A percentile compares a stretch with the other conserved stretches of the same genome.
phyloP scores from a whole-genome alignment of 1,284 basidiomycete species.

The Ceratobasidium papillatum region DNA sequence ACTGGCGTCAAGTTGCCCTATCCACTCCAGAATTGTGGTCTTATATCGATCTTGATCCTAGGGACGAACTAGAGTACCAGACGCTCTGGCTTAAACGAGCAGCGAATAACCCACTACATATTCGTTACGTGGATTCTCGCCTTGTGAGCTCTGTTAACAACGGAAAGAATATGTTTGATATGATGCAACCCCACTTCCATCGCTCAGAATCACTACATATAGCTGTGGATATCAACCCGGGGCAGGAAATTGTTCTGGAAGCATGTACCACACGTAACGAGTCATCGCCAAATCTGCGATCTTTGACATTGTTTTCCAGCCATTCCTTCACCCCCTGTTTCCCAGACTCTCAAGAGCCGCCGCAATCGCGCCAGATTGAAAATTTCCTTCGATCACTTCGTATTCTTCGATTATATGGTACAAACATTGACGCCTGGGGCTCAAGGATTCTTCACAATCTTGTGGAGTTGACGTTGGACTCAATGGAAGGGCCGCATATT shows the following conservation, averaged over 20 bases:
- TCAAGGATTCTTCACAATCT: not conserved
- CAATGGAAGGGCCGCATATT: too few species aligned
- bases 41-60: not conserved
- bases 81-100: not conserved
- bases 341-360: too few species aligned
- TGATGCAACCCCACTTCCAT: not conserved
- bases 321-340: too few species aligned
- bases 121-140: not conserved
- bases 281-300: not conserved
- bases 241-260: not conserved
- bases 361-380: not conserved
- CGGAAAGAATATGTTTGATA: too few species aligned
- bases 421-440: not conserved
- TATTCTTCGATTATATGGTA: not conserved
- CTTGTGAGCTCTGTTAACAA: too few species aligned
- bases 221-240: not conserved
- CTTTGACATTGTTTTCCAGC: not conserved
- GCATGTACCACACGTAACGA: not conserved
- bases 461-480: not conserved
- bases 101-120: not conserved
- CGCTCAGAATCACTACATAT: not conserved
- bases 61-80: not conserved
- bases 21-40: not conserved
- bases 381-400: not conserved
- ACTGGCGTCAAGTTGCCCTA: not conserved